These are phyloP conservation scores for Claviceps capensis DNA, from an alignment of 2,329 filamentous ascomycete species.

Conservation along the genomic window DNA sequence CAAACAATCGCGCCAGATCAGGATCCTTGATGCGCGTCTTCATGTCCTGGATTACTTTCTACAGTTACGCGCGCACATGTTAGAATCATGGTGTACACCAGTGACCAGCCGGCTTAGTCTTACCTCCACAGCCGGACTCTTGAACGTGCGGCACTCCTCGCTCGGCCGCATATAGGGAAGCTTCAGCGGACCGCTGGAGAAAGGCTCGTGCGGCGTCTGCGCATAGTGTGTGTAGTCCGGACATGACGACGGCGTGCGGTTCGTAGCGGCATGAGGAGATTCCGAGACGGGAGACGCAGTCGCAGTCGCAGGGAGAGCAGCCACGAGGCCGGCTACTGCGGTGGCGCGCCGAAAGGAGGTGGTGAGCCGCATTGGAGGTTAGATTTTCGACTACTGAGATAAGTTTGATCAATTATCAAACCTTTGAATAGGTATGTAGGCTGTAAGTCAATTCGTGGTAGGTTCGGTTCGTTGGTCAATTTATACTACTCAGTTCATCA, in stretches of 20 bases:
- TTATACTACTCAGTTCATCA: too few species aligned
- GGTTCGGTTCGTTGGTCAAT: too few species aligned
- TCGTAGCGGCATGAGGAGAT: neutral
- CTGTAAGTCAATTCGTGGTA: too few species aligned
- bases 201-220: constrained; percentile 11
- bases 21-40: constrained; percentile 28
- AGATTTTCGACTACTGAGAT: too few species aligned
- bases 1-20: constrained; percentile 67
- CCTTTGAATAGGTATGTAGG: too few species aligned
- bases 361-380: neutral
- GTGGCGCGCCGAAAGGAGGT: neutral
- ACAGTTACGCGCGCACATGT: neutral
- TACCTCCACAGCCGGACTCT: constrained; percentile 15
- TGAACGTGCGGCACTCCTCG: constrained; percentile 15
- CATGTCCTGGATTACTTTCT: constrained; percentile 21
- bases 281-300: neutral
- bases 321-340: neutral
- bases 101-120: neutral
- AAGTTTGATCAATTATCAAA: too few species aligned
- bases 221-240: constrained; percentile 13
- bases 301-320: neutral
- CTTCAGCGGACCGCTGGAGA: constrained; percentile 10
- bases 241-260: constrained; percentile 11
- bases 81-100: neutral
- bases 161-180: constrained; percentile 16